Base-by-base conservation (phyloP, 345 rosid species). In the Durio zibethinus region DNA sequence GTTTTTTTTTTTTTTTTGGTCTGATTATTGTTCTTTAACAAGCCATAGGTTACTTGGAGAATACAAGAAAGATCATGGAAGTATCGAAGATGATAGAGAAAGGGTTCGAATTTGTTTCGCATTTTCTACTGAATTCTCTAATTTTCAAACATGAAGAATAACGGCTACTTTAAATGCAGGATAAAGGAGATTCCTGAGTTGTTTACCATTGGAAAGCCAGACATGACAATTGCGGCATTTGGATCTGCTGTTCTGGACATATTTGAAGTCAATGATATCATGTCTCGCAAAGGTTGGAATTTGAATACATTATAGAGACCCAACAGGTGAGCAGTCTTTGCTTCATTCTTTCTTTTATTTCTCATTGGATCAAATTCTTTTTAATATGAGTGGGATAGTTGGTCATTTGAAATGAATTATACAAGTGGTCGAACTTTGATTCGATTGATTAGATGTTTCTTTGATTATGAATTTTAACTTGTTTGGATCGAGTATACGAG, bases 201-300 rank as follows among this genome's bases (percentile, higher is more conserved):
- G 64, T 93, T 87, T 78, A 77, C 93, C 73, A 35, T 92, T 67
- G 99, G 99, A 79, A 90, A 78, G 81, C 99, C 98, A 52, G 97
- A 89, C 80, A 91, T 93, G 99, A 95, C 99, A 54, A 81, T 93
- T 31, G 87, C 91, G 74, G 98, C 97, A 67, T 81, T 95, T 82
- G 98, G 98, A 66, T 90, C 99, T 8, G 76, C 87, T 65, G 73
- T 67, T 69, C 43, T 93, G 11, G 97, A 92, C 82, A 93, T 93
- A 78, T 95, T 92, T 73, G 98, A 95, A 85, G 99, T 95, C 48
- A 92, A 95, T 64, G 98, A 95, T 85, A 81, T 87, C 80, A 83
- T 95, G 92, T 82, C 96, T 54, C 85, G 90, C 61, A 92, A 91
- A 89, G 97, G 99, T 76, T 95, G 98, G 99, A 97, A 95, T 86